These are phyloP conservation scores for Nyssa sinensis DNA, from an alignment of 148 eudicot genomes.

Conservation along the genomic window DNA sequence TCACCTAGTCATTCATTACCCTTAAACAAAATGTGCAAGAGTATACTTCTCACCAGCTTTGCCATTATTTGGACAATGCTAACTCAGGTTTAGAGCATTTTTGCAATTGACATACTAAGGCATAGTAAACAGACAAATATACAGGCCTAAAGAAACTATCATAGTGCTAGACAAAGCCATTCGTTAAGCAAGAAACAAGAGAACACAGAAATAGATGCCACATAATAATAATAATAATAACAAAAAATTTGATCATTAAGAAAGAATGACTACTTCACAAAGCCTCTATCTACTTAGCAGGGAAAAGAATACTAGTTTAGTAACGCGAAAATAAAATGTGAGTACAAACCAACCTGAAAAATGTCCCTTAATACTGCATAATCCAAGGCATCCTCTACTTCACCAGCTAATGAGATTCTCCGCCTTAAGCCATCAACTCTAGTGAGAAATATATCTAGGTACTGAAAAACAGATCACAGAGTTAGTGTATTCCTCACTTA, in stretches of 20 bases:
- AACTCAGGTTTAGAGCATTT: background rate
- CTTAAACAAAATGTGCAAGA: background rate
- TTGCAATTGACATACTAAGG: background rate
- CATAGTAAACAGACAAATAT: background rate
- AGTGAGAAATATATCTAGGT: constrained; percentile 80
- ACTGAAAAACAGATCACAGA: constrained; percentile 64
- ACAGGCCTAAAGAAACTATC: background rate
- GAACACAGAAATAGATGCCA: background rate
- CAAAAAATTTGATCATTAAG: background rate
- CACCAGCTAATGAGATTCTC: constrained; percentile 57
- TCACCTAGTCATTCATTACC: no score
- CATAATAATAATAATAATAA: background rate
- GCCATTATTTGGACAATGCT: background rate
- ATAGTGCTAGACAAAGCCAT: background rate
- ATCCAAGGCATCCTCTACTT: constrained; percentile 49
- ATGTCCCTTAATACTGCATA: constrained; percentile 63
- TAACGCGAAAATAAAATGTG: background rate
- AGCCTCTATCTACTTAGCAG: background rate
- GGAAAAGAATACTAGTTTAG: background rate
- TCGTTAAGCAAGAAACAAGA: constrained; percentile 2
- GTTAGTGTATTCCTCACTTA: no score
- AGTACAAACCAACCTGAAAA: constrained; percentile 59
- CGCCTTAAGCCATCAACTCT: constrained; percentile 93
- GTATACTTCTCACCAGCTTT: background rate
- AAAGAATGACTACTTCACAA: background rate